These are phyloP conservation scores for Kurtzmaniella fragi DNA, from an alignment of 805 yeast genomes.

Conservation along the genomic window DNA sequence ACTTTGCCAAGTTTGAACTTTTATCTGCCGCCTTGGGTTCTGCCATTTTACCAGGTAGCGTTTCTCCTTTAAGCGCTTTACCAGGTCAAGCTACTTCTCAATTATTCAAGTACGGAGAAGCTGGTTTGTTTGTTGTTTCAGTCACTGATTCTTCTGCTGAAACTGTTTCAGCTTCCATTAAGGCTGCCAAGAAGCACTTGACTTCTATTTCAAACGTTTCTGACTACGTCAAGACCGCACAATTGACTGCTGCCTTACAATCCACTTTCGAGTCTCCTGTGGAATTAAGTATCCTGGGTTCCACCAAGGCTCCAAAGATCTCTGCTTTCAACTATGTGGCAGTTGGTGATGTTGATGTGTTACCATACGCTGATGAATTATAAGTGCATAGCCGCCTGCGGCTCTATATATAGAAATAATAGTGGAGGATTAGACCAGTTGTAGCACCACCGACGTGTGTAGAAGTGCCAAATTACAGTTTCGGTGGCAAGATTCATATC, in stretches of 20 bases:
- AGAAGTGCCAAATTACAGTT: too few relatives aligned
- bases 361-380: conserved; percentile 89
- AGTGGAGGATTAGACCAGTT: too few relatives aligned
- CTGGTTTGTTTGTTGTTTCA: conserved; percentile 72
- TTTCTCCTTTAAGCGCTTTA: conserved; percentile 44
- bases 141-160: conserved; percentile 57
- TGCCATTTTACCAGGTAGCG: conserved; percentile 51
- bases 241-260: conserved; percentile 40
- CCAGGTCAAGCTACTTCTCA: conserved; percentile 44
- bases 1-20: conserved; percentile 63
- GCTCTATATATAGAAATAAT: too few relatives aligned
- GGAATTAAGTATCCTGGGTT: conserved; percentile 26
- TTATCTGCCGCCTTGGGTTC: conserved; percentile 65
- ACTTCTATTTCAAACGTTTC: conserved; percentile 44
- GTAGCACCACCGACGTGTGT: too few relatives aligned
- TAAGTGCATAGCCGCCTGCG: conserved; percentile 25
- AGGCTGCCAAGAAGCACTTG: conserved; percentile 46
- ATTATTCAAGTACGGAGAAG: conserved; percentile 65
- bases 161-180: conserved; percentile 56
- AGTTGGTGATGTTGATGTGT: conserved; percentile 78
- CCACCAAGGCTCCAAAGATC: conserved; percentile 33
- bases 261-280: conserved; percentile 27
- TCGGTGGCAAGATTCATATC: too few relatives aligned
- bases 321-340: conserved; percentile 79
- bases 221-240: conserved; percentile 41